Conservation (phyloP, 495 filamentous ascomycete species). For the Rusavskia elegans region DNA sequence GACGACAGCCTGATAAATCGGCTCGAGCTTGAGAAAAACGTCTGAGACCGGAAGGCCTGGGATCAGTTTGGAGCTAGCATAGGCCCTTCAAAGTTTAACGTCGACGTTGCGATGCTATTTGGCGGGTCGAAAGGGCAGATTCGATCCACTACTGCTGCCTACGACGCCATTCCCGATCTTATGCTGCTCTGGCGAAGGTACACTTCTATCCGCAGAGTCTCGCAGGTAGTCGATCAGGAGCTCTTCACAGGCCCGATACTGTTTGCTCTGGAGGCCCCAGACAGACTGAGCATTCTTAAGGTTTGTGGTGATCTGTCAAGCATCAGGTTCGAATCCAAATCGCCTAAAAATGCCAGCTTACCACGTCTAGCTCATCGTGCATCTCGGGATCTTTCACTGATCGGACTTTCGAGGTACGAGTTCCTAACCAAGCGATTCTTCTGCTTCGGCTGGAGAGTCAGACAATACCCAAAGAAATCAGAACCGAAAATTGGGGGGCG, state of each 20-base stretch:
- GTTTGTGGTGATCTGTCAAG: background rate
- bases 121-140: background rate
- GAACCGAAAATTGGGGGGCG: too few relatives aligned
- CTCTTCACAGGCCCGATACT: background rate
- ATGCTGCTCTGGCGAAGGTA: background rate
- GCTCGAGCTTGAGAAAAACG: too few relatives aligned
- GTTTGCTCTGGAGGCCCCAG: background rate
- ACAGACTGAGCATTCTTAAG: background rate
- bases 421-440: too few relatives aligned
- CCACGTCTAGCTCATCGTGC: background rate
- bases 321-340: background rate
- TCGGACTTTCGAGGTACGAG: too few relatives aligned
- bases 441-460: too few relatives aligned
- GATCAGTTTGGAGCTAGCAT: background rate
- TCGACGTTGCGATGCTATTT: background rate
- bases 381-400: background rate
- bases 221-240: background rate
- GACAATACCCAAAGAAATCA: too few relatives aligned
- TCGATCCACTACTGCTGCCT: background rate
- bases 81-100: background rate
- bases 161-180: too few relatives aligned
- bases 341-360: background rate
- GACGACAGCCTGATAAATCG: constrained; percentile 13
- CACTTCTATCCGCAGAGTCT: background rate
- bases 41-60: too few relatives aligned